Evolutionary conservation across 768 basidiomycete species (phyloP), one percentile per base, ranked within the genome.

Genomic region (Wakefieldia striispora): DNA sequence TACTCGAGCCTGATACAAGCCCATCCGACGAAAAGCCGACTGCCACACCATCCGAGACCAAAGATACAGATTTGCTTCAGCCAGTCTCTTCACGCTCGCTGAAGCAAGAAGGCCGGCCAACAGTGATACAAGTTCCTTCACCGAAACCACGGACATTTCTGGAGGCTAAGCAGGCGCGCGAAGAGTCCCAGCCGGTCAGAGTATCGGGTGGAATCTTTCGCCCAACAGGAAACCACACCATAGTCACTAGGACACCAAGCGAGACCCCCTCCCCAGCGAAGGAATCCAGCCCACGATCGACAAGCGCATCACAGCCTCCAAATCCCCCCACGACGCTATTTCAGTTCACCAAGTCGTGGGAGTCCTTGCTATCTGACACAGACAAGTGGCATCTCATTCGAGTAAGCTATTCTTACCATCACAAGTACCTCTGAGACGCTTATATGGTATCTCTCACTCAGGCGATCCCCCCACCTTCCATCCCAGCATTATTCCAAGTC

Each of bases 141-240:
- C 54, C 40, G 26, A 61, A 54, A 45, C 45, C 54, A n/a, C 56
- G 59, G 54, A 75, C 79, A 2, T 87, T 86, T 65, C 67, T 73
- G 51, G 79, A 83, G 23, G 83, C 78, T 6, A 86, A 83, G 58
- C 72, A 77, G 45, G 73, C 72, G 0, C 79, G 86, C 23, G 77
- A 81, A 13, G 72, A 46, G 38, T 67, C 66, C 12, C 76, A 71
- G 47, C 50, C 68, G 57, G 72, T 70, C 47, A 73, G 73, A 35
- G 77, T 82, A 3, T 82, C 85, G 1, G 88, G 87, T 8, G 88
- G 88, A 0, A 85, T 91, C 43, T 88, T 91, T 69, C 78, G 82
- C 23, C 68, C 75, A 3, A 75, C 80, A 12, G 89, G 88, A 1
- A 70, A 78, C 16, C 79, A 76, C 38, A 84, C 79, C 2, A 64